Conservation (phyloP, 352 stramenopile species). For the Saprolegnia parasitica region DNA sequence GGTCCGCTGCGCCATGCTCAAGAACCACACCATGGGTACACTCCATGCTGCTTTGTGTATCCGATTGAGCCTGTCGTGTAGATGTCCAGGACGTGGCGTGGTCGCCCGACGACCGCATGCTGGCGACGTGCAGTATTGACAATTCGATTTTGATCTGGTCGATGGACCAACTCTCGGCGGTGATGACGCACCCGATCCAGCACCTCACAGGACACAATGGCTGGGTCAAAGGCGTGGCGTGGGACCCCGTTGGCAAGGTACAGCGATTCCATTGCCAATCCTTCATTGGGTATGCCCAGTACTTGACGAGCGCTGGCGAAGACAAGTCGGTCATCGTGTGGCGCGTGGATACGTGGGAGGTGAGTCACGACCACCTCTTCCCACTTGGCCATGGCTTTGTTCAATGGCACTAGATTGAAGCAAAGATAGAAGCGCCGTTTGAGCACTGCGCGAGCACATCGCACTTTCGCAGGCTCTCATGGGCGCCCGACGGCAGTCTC, state of each 20-base stretch:
- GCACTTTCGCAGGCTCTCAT: slow-evolving; percentile 78
- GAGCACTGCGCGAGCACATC: slow-evolving; percentile 71
- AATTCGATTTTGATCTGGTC: slow-evolving; percentile 86
- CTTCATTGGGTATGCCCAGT: slow-evolving; percentile 39
- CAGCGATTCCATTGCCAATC: too few species aligned
- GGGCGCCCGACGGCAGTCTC: slow-evolving; percentile 75
- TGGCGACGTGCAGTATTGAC: slow-evolving; percentile 86
- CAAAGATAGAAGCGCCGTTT: slow-evolving; percentile 41
- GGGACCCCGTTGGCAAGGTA: slow-evolving; percentile 82
- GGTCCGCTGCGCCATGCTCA: slow-evolving; percentile 69
- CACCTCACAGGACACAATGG: slow-evolving; percentile 73
- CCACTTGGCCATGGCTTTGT: neutral
- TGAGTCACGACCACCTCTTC: slow-evolving; percentile 1
- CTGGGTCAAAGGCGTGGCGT: slow-evolving; percentile 84
- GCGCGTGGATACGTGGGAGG: slow-evolving; percentile 77
- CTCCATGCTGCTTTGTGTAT: neutral
- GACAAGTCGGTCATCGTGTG: slow-evolving; percentile 84
- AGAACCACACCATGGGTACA: slow-evolving; percentile 80
- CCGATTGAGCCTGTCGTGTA: slow-evolving; percentile 26
- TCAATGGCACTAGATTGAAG: slow-evolving; percentile 2
- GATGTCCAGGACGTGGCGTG: slow-evolving; percentile 82
- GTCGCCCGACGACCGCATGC: slow-evolving; percentile 82
- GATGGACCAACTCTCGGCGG: slow-evolving; percentile 48
- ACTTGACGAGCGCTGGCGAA: slow-evolving; percentile 79
- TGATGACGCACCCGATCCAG: slow-evolving; percentile 79